phyloP scores from a whole-genome alignment of 2,329 filamentous ascomycete genomes.

The Elsinoe arachidis region DNA sequence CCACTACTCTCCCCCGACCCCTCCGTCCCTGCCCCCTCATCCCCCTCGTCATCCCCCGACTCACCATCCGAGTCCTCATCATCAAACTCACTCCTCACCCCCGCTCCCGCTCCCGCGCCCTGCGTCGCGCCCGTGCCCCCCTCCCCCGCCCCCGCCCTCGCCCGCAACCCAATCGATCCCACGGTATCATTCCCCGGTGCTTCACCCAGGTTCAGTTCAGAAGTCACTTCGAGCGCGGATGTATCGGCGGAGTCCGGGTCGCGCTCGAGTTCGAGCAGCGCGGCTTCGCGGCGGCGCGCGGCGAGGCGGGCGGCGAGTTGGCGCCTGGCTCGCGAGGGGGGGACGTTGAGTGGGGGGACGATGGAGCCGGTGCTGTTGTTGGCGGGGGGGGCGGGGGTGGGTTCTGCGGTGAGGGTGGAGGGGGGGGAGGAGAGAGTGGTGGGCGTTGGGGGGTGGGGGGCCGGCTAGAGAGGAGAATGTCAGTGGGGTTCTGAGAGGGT shows the following conservation, averaged over 20 bases:
- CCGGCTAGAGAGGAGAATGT: not conserved
- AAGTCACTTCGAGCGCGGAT: slow-evolving; percentile 23
- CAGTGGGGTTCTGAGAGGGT: not conserved
- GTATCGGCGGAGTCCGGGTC: slow-evolving; percentile 27
- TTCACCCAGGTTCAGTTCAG: slow-evolving; percentile 24
- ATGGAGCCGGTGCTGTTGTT: slow-evolving; percentile 30
- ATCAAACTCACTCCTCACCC: slow-evolving; percentile 28
- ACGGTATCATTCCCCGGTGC: slow-evolving; percentile 16
- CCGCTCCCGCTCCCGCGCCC: slow-evolving; percentile 16
- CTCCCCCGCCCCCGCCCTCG: slow-evolving; percentile 14
- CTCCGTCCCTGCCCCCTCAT: slow-evolving; percentile 47
- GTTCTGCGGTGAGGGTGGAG: slow-evolving; percentile 14
- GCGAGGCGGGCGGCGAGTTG: slow-evolving; percentile 80
- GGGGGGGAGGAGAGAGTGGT: slow-evolving; percentile 2
- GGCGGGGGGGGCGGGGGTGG: slow-evolving; percentile 39
- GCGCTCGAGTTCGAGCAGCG: slow-evolving; percentile 22
- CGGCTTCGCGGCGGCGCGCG: slow-evolving; percentile 37
- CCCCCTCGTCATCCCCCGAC: slow-evolving; percentile 49
- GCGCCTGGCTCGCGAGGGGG: slow-evolving; percentile 75
- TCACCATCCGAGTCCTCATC: slow-evolving; percentile 41
- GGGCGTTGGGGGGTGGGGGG: not conserved
- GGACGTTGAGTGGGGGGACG: slow-evolving; percentile 66
- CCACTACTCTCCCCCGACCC: not conserved
- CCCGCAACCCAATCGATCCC: slow-evolving; percentile 22
- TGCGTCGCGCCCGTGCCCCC: slow-evolving; percentile 2